Evolutionary conservation across 495 filamentous ascomycete species (phyloP), one percentile per base, ranked within the genome.

Genomic region (Aspergillus olivimuriae): DNA sequence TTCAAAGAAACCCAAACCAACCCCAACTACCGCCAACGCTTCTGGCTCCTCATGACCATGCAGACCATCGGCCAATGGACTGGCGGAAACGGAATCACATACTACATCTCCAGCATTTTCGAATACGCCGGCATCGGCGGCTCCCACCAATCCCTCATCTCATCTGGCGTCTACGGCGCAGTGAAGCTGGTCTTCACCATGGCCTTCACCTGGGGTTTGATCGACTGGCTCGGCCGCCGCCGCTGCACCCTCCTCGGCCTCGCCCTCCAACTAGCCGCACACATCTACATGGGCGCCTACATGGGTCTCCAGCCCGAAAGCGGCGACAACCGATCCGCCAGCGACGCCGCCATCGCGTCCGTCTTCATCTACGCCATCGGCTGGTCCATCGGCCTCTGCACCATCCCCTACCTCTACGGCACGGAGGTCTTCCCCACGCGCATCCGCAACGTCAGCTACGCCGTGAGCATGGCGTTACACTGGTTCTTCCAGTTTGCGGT

Each of bases 401-500:
- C 66, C 2, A 61, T 71, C n/a, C 69, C 69, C 4, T 71, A 68
- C 41, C 56, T 73, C 1, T 73, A 73, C 52, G 69, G 68, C 8
- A 66, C 68, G 2, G 69, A 73, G 48, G 68, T 73, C 15, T 73
- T 72, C 50, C 68, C 68, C 14, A 73, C 65, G 1, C 60, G 65
- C 31, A 69, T 71, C 44, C 65, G 69, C 19, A 69, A 65, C 40
- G 53, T 68, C 12, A 60, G 65, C 42, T 71, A 73, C 39, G 66
- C 65, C 4, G 44, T 55, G 33, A 70, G 65, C 31, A 73, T 71
- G 68, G 57, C 56, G 0, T 46, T 71, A 20, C 69, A 71, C 45
- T 73, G 69, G 69, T 65, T 69, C 48, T 73, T 70, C 55, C 68
- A 71, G 53, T 73, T 73, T 48, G 68, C 69, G 18, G 68, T 73